phyloP scores from a whole-genome alignment of 495 filamentous ascomycete species.

The Aspergillus saccharolyticus region DNA sequence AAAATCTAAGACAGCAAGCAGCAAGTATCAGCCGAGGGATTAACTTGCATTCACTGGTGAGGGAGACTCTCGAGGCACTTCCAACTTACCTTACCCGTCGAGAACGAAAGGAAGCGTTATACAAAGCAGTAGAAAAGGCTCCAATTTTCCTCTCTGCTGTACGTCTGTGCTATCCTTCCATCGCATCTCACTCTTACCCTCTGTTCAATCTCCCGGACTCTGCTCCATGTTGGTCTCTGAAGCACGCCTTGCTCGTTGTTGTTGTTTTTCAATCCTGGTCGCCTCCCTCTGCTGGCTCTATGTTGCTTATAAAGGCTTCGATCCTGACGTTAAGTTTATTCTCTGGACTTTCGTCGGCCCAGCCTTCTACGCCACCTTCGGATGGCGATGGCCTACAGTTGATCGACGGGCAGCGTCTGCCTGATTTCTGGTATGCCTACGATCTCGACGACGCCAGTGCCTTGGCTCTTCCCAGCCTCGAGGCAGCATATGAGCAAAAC shows the following conservation, averaged over 20 bases:
- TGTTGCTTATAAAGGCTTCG: neutral
- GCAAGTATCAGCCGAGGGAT: too few relatives aligned
- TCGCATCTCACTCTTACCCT: neutral
- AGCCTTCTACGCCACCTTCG: neutral
- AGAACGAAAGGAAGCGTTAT: too few relatives aligned
- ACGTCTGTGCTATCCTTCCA: neutral
- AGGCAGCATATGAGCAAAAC: neutral
- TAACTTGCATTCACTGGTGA: neutral
- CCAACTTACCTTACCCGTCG: too few relatives aligned
- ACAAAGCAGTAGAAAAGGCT: too few relatives aligned
- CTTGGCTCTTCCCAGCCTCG: neutral
- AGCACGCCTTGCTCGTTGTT: neutral
- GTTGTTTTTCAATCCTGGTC: neutral
- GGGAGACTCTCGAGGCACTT: neutral
- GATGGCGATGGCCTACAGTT: neutral
- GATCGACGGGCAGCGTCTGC: neutral
- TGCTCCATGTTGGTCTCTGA: neutral
- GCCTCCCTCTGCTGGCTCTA: neutral
- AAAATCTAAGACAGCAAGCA: too few relatives aligned
- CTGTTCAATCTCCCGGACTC: neutral
- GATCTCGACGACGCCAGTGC: neutral
- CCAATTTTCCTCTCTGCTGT: neutral
- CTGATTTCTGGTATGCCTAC: neutral
- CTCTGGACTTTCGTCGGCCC: neutral
- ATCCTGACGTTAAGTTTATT: neutral